Evolutionary conservation across 2,329 filamentous ascomycete species (phyloP), one percentile per base, ranked within the genome.

Genomic region (Zasmidium citrigriseum): DNA sequence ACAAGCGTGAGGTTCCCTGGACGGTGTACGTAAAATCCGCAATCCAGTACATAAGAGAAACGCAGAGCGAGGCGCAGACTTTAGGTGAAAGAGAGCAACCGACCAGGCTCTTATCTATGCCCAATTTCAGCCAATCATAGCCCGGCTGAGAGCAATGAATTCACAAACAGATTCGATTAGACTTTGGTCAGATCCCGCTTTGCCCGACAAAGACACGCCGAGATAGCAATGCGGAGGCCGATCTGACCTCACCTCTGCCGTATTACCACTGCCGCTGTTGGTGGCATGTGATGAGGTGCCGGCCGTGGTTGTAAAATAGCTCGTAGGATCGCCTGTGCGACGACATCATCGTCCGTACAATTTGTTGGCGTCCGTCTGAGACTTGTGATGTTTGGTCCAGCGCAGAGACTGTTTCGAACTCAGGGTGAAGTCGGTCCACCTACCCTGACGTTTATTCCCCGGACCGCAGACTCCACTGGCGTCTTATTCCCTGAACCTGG

Each of bases 1-100:
- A 58, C 55, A 57, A 53, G 52, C 52, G 59, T 52, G 29, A 9
- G 34, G 18, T 52, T 54, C 46, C n/a, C 51, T 51, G 49, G 21
- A 25, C n/a, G 44, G 14, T 55, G 57, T 62, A 62, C 60, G 60
- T 62, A 62, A 62, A 57, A 62, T 12, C 44, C 45, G 60, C 60
- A 59, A 59, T 57, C 45, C 48, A 50, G 57, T 62, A 62, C 60
- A 46, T 62, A 62, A 62, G 52, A 62, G 57, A 59, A 62, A 62
- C 25, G 46, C 34, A 18, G 11, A 38, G 47, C 45, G 45, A 57
- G 54, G 58, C 52, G 44, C 51, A 55, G 51, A 48, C 57, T 56
- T 56, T 23, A 24, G 22, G 44, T 48, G 46, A 38, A 48, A 29
- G 52, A 53, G 46, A 45, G 23, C 49, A 25, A 53, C 23, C 47